Evolutionary conservation across 1,284 basidiomycete species (phyloP).

Genomic region (Sphaerobolus stellatus): DNA sequence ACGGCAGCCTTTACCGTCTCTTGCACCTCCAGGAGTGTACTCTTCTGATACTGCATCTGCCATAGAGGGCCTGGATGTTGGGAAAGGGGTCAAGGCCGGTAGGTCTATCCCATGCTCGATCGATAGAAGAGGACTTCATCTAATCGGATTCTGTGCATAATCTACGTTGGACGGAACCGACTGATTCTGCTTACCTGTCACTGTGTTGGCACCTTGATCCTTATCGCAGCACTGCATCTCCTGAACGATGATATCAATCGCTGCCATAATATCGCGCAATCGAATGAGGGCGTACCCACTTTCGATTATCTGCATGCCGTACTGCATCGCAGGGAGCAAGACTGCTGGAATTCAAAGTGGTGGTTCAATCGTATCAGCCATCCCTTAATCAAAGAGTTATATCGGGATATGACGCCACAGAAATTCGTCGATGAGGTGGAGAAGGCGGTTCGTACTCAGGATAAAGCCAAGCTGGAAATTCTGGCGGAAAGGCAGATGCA

Average conservation of each 20-base stretch:
- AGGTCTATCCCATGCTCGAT: too few relatives aligned
- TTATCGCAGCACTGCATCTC: constrained; percentile 24
- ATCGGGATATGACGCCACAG: neutral
- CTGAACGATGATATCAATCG: constrained; percentile 30
- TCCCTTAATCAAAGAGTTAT: neutral
- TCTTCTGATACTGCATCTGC: neutral
- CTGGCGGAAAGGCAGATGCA: constrained; percentile 24
- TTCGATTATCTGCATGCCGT: constrained; percentile 27
- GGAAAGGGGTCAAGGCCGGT: neutral
- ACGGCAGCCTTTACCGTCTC: neutral
- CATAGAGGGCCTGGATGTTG: neutral
- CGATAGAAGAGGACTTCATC: too few relatives aligned
- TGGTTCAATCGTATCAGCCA: constrained; percentile 9
- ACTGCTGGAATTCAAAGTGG: constrained; percentile 25
- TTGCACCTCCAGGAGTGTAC: neutral
- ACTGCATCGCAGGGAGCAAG: constrained; percentile 28
- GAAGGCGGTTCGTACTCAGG: constrained; percentile 22
- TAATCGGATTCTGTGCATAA: neutral
- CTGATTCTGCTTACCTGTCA: neutral
- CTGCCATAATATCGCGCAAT: constrained; percentile 27
- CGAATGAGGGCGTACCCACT: constrained; percentile 26
- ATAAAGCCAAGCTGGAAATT: constrained; percentile 15
- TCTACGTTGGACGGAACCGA: neutral
- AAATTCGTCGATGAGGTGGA: constrained; percentile 3
- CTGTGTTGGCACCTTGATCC: too few relatives aligned